These are phyloP conservation scores for Talaromyces marneffei DNA, from an alignment of 2,329 filamentous ascomycete species.

Conservation along the genomic window DNA sequence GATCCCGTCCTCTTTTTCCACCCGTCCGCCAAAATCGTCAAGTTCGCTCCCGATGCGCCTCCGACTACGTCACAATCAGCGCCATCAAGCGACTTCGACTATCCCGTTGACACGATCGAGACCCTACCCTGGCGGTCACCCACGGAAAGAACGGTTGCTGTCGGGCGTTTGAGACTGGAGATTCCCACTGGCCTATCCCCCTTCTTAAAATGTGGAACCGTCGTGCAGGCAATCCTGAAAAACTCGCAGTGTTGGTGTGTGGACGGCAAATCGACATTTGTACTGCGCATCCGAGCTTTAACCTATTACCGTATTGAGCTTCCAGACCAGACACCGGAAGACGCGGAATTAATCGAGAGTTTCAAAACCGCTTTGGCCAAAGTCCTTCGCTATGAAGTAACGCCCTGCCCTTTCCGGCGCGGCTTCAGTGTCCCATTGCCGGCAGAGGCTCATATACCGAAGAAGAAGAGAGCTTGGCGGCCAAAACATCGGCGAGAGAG, in stretches of 20 bases:
- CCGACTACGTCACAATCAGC: conserved; percentile 38
- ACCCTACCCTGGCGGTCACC: conserved; percentile 67
- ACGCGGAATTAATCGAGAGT: conserved; percentile 58
- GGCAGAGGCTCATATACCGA: conserved; percentile 58
- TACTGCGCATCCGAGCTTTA: conserved; percentile 75
- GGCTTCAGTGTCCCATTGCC: conserved; percentile 70
- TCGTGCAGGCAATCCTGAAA: conserved; percentile 79
- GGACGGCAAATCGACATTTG: conserved; percentile 74
- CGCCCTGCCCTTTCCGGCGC: conserved; percentile 76
- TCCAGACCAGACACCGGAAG: conserved; percentile 58
- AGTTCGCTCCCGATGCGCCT: conserved; percentile 48
- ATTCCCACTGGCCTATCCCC: conserved; percentile 78
- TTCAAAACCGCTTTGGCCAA: conserved; percentile 65
- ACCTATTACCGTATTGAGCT: conserved; percentile 90
- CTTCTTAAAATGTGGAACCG: conserved; percentile 77
- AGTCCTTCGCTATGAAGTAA: conserved; percentile 80
- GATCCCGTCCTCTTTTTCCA: conserved; percentile 61
- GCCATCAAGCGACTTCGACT: conserved; percentile 40
- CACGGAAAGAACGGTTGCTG: conserved; percentile 75
- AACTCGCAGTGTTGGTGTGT: conserved; percentile 94
- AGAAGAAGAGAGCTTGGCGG: conserved; percentile 64
- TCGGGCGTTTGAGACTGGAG: conserved; percentile 78
- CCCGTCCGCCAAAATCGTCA: conserved; percentile 64
- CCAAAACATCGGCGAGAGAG: conserved; percentile 49
- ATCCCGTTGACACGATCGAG: conserved; percentile 50